phyloP scores from a whole-genome alignment of 257 asterid genomes.

The Jasminum sambac region DNA sequence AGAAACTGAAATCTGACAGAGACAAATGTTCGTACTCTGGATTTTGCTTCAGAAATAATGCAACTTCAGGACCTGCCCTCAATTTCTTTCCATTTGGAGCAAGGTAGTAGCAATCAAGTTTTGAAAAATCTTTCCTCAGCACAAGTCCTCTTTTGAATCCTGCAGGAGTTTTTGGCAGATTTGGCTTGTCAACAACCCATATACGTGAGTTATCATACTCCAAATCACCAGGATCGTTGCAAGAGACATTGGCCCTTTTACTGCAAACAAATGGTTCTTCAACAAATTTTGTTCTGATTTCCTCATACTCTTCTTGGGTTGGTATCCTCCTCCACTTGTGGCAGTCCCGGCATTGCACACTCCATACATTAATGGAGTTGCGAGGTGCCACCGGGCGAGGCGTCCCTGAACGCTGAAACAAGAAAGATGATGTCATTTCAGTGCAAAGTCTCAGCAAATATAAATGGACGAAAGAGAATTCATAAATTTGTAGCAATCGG shows the following conservation, averaged over 20 bases:
- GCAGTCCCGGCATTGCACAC: constrained; percentile 47
- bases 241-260: constrained; percentile 31
- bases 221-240: constrained; percentile 52
- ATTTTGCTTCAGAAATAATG: constrained; percentile 36
- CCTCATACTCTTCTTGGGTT: constrained; percentile 45
- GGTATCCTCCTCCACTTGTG: constrained; percentile 43
- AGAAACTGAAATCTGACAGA: constrained; percentile 48
- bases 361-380: constrained; percentile 26
- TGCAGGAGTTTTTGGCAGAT: constrained; percentile 50
- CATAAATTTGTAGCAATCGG: not conserved
- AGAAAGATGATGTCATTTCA: not conserved
- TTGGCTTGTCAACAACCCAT: constrained; percentile 65
- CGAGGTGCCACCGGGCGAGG: not conserved
- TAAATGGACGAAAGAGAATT: not conserved
- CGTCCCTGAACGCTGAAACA: constrained; percentile 3
- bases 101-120: constrained; percentile 46
- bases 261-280: constrained; percentile 59
- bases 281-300: constrained; percentile 45
- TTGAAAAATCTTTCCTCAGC: constrained; percentile 40
- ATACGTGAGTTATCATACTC: constrained; percentile 36
- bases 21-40: constrained; percentile 37
- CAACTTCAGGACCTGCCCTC: constrained; percentile 42
- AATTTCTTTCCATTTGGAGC: constrained; percentile 53
- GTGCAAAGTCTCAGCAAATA: not conserved
- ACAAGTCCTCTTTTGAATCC: constrained; percentile 48